These are phyloP conservation scores for Aspergillus sp. DNA, from an alignment of 2,329 filamentous ascomycete genomes.

Conservation along the genomic window DNA sequence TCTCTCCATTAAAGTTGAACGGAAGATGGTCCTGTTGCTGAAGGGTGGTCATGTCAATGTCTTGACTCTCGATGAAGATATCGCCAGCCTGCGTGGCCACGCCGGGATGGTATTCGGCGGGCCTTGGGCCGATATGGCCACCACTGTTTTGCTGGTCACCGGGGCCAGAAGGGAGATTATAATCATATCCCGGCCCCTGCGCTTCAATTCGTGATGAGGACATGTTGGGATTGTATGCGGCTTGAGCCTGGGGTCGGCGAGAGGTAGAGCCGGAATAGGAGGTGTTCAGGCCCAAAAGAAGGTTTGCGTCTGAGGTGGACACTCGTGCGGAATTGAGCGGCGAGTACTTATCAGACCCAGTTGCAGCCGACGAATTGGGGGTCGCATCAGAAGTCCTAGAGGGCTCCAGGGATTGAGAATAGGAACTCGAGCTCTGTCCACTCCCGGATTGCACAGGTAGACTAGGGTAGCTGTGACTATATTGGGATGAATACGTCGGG, in stretches of 20 bases:
- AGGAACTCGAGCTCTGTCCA: slow-evolving; percentile 20
- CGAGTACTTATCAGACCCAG: slow-evolving; percentile 26
- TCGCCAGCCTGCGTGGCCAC: slow-evolving; percentile 21
- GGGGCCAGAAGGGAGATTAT: slow-evolving; percentile 18
- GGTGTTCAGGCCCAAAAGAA: slow-evolving; percentile 51
- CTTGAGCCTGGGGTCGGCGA: slow-evolving; percentile 20
- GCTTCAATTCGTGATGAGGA: slow-evolving; percentile 19
- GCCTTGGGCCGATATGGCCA: slow-evolving; percentile 16
- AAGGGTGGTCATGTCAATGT: slow-evolving; percentile 70
- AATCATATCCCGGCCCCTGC: slow-evolving; percentile 22
- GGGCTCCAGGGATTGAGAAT: slow-evolving; percentile 33
- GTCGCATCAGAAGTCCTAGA: slow-evolving; percentile 23
- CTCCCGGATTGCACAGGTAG: slow-evolving; percentile 21
- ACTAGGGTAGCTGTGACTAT: slow-evolving; percentile 28
- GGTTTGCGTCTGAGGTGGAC: slow-evolving; percentile 33
- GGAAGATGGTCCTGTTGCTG: slow-evolving; percentile 40
- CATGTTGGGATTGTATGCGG: slow-evolving; percentile 21
- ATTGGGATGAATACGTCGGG: slow-evolving; percentile 30
- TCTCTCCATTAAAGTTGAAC: slow-evolving; percentile 52
- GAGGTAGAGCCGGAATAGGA: slow-evolving; percentile 34
- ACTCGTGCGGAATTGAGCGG: slow-evolving; percentile 43
- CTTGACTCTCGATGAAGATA: slow-evolving; percentile 74
- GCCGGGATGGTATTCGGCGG: slow-evolving; percentile 17
- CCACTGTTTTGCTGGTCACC: slow-evolving; percentile 14
- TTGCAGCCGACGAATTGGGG: slow-evolving; percentile 18